These are phyloP conservation scores for Bothriochloa decipiens DNA, from an alignment of 176 grass and related monocot genomes.

Conservation along the genomic window DNA sequence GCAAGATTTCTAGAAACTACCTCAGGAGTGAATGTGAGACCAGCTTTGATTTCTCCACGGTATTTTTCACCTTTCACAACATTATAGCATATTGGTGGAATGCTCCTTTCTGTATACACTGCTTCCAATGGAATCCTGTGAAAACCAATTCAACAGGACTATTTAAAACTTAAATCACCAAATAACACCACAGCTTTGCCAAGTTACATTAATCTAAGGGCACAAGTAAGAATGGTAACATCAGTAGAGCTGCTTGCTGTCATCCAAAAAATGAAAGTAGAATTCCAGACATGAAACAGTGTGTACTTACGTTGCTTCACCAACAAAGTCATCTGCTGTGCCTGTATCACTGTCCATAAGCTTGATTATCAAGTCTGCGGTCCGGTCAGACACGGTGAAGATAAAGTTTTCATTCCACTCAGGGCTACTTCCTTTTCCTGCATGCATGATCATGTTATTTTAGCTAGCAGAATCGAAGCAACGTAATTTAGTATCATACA, in stretches of 20 bases:
- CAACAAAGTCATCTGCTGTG: conserved; percentile 72
- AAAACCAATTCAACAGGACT: not conserved
- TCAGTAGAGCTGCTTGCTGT: not conserved
- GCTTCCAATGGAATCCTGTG: conserved; percentile 73
- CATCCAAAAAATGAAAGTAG: not conserved
- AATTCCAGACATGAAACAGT: conserved; percentile 13
- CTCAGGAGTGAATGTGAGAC: conserved; percentile 71
- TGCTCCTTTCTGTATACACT: conserved; percentile 62
- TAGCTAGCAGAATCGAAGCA: not conserved
- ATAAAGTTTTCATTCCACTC: conserved; percentile 98
- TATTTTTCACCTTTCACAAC: conserved; percentile 87
- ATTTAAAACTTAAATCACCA: not conserved
- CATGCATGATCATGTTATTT: conserved; percentile 24
- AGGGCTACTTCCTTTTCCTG: conserved; percentile 82
- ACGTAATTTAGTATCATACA: conserved; percentile 23
- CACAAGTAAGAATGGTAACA: conserved; percentile 8
- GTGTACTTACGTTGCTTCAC: conserved; percentile 76
- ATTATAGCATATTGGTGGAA: conserved; percentile 73
- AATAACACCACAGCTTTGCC: not conserved
- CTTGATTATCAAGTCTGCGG: conserved; percentile 69
- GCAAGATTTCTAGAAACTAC: conserved; percentile 44
- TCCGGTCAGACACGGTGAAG: conserved; percentile 68
- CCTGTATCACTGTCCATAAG: conserved; percentile 82
- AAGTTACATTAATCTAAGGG: not conserved
- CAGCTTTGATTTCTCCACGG: conserved; percentile 80